phyloP scores from a whole-genome alignment of 2,329 filamentous ascomycete genomes.

The Diaporthe ilicicola region DNA sequence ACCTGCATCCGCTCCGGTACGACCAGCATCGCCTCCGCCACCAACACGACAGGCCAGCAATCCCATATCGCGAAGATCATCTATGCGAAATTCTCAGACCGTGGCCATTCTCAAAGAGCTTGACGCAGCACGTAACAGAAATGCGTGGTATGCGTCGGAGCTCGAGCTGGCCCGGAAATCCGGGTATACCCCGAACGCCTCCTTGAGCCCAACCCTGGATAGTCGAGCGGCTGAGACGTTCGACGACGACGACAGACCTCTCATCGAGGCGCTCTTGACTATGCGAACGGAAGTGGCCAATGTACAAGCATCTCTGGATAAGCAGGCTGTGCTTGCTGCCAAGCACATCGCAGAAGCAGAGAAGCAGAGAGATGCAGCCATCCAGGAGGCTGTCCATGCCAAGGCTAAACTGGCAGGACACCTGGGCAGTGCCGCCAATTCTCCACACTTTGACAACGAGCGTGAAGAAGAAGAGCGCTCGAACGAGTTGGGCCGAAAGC shows the following conservation, averaged over 20 bases:
- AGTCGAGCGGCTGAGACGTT: conserved; percentile 80
- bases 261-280: conserved; percentile 89
- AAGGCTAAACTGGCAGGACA: conserved; percentile 92
- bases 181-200: conserved; percentile 80
- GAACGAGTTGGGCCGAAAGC: conserved; percentile 79
- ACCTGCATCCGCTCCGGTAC: conserved; percentile 34
- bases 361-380: conserved; percentile 91
- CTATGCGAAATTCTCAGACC: conserved; percentile 70
- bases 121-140: conserved; percentile 83
- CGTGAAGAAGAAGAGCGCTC: conserved; percentile 72
- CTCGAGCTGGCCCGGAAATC: conserved; percentile 89
- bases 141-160: conserved; percentile 97
- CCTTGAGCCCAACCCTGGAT: conserved; percentile 77
- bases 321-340: conserved; percentile 84
- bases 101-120: conserved; percentile 86
- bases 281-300: conserved; percentile 91
- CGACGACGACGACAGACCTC: conserved; percentile 88
- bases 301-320: conserved; percentile 88
- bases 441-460: conserved; percentile 66
- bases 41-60: conserved; percentile 66
- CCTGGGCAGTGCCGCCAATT: conserved; percentile 67
- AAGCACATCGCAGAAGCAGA: conserved; percentile 94
- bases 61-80: conserved; percentile 66
- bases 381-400: conserved; percentile 93
- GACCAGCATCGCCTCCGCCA: conserved; percentile 66